Evolutionary conservation across 2,329 filamentous ascomycete genomes (phyloP), one percentile per base, ranked within the genome.

Genomic region (Talaromyces sp.): DNA sequence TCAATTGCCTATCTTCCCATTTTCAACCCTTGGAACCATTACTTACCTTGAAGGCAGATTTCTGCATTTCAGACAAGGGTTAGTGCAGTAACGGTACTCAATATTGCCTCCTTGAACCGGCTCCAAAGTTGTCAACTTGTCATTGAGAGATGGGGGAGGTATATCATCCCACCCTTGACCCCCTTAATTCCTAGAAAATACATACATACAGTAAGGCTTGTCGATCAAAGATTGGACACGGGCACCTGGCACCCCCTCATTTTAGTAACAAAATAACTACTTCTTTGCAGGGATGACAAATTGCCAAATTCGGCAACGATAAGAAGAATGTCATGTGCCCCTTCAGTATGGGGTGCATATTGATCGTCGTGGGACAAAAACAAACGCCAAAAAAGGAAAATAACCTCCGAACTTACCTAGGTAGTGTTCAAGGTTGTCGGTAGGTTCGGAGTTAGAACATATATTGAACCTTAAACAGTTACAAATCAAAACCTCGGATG

Each of bases 331-430:
- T 53, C 49, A 53, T 53, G 49, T 53, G 49, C 27, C 27, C 25
- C 38, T 45, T 45, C n/a, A 53, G 15, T 53, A 53, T 15, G 49
- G 49, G 49, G 49, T 53, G 49, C 49, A 53, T 31, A 53, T 31
- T 53, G 49, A 53, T 31, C 49, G 27, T 31, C 49, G 25, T 19
- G 49, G 25, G 25, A 53, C 49, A 53, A 31, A 31, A 53, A n/a
- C 1, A 31, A 8, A 51, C 17, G 2, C 6, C 17, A 31, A 17
- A 5, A 29, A 53, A 19, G 8, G 3, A 51, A 19, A n/a, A 31
- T 53, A 53, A 53, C 15, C 25, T 53, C 49, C 49, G 49, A 53
- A 10, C 17, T 11, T 29, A 8, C 49, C n/a, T n/a, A n/a, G n/a
- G n/a, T n/a, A n/a, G n/a, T 19, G 6, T 49, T 49, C 27, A 53